Conservation (phyloP, 176 grass and related monocot genomes). For the Avena sativa region DNA sequence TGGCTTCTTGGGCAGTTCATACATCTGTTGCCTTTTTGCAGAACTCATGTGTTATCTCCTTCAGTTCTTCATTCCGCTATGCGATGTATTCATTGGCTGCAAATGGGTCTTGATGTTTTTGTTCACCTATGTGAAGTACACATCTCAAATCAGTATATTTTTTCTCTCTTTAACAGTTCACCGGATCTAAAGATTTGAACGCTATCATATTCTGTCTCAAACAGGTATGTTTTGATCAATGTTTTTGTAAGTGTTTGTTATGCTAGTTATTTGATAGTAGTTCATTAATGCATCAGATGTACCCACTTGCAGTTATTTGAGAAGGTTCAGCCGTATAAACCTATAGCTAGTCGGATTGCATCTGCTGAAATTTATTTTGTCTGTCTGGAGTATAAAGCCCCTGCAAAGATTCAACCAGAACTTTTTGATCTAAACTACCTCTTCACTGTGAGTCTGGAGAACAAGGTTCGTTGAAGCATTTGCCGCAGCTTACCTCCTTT, state of each 20-base stretch:
- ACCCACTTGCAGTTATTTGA: not conserved
- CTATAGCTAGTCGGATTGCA: conserved; percentile 72
- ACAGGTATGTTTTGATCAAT: not conserved
- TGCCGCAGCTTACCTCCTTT: not conserved
- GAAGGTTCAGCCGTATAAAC: conserved; percentile 63
- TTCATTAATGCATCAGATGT: not conserved
- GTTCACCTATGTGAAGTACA: not conserved
- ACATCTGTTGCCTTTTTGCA: conserved; percentile 4
- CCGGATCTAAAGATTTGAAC: not conserved
- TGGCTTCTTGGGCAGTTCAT: not conserved
- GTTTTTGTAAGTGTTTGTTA: not conserved
- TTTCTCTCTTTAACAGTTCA: conserved; percentile 64
- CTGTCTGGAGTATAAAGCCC: conserved; percentile 80
- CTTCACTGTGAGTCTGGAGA: conserved; percentile 68
- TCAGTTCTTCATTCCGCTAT: not conserved
- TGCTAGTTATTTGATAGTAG: not conserved
- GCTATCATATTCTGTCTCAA: not conserved
- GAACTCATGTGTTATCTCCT: not conserved
- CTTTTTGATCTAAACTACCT: conserved; percentile 87
- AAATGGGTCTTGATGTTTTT: not conserved
- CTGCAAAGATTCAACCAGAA: conserved; percentile 87
- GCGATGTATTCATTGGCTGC: not conserved
- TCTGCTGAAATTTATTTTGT: conserved; percentile 91
- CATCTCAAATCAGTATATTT: not conserved
- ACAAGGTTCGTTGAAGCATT: conserved; percentile 45